A percentile compares a stretch with the other conserved stretches of the same genome.
phyloP scores from a whole-genome alignment of 129 eudicot genomes.

The Artemisia tridentata region DNA sequence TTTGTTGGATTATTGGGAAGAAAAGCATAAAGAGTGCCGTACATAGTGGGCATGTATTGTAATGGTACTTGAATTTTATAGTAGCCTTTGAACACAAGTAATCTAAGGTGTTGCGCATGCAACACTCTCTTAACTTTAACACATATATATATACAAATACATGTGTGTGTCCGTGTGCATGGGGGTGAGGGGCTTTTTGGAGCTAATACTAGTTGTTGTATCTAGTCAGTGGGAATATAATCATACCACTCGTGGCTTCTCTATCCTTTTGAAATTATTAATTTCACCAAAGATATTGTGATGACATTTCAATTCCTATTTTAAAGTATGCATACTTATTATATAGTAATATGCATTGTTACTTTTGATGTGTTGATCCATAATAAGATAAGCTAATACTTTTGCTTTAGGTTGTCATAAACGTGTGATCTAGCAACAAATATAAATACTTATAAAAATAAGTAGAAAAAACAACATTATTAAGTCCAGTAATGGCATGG shows the following conservation, averaged over 20 bases:
- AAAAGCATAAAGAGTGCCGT: constrained; percentile 18
- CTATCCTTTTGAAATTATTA: constrained; percentile 17
- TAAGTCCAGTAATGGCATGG: too few species aligned
- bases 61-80: constrained; percentile 10
- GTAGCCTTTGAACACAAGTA: constrained; percentile 36
- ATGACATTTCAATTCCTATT: constrained; percentile 25
- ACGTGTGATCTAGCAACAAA: too few species aligned
- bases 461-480: too few species aligned
- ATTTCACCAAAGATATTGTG: constrained; percentile 11
- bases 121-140: constrained; percentile 14
- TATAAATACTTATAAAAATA: too few species aligned
- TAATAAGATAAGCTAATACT: too few species aligned
- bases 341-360: too few species aligned
- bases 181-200: constrained; percentile 24
- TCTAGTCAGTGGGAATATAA: constrained; percentile 36
- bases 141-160: constrained; percentile 23
- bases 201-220: constrained; percentile 16
- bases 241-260: constrained; percentile 42
- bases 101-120: constrained; percentile 35
- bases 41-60: constrained; percentile 25
- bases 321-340: background rate
- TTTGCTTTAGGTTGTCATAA: constrained; percentile 1
- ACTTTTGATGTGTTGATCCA: too few species aligned
- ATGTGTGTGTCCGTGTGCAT: constrained; percentile 36
- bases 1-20: background rate